phyloP scores from a whole-genome alignment of 805 yeast genomes.

The Osmozyma mogii region DNA sequence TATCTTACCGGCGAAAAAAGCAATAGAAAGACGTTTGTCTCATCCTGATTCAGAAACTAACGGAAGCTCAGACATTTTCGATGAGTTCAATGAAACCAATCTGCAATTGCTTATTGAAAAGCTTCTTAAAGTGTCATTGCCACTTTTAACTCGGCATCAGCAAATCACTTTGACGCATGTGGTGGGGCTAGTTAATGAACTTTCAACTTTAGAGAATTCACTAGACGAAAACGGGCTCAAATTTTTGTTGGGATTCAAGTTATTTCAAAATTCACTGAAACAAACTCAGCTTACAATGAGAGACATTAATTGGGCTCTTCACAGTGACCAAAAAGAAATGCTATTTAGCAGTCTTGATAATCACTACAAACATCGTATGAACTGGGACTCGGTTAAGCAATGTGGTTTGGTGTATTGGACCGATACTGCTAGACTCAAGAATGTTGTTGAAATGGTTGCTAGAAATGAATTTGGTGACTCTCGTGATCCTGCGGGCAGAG shows the following conservation, averaged over 20 bases:
- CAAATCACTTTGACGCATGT: conserved; percentile 74
- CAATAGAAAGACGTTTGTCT: conserved; percentile 1
- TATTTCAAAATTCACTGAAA: conserved; percentile 44
- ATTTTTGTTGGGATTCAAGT: conserved; percentile 61
- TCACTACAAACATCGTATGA: conserved; percentile 35
- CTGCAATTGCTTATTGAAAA: conserved; percentile 47
- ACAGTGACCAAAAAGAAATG: conserved; percentile 69
- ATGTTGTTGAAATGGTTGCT: conserved; percentile 61
- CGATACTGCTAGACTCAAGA: conserved; percentile 13
- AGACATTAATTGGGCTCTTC: conserved; percentile 83
- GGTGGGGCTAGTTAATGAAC: conserved; percentile 52
- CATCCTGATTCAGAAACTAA: background rate
- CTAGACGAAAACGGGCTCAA: conserved; percentile 63
- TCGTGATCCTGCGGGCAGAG: conserved; percentile 61
- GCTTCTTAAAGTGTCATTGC: conserved; percentile 58
- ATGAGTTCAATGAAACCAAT: conserved; percentile 33
- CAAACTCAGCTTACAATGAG: conserved; percentile 61
- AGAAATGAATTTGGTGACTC: conserved; percentile 55
- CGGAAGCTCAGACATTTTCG: conserved; percentile 10
- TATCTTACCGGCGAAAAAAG: conserved; percentile 6
- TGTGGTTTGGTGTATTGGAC: conserved; percentile 72
- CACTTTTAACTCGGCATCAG: conserved; percentile 83
- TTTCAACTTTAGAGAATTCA: conserved; percentile 35
- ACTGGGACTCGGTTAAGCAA: conserved; percentile 54
- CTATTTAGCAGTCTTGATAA: conserved; percentile 43